These are phyloP conservation scores for Nakazawaea molendinolei DNA, from an alignment of 805 yeast species.

Conservation along the genomic window DNA sequence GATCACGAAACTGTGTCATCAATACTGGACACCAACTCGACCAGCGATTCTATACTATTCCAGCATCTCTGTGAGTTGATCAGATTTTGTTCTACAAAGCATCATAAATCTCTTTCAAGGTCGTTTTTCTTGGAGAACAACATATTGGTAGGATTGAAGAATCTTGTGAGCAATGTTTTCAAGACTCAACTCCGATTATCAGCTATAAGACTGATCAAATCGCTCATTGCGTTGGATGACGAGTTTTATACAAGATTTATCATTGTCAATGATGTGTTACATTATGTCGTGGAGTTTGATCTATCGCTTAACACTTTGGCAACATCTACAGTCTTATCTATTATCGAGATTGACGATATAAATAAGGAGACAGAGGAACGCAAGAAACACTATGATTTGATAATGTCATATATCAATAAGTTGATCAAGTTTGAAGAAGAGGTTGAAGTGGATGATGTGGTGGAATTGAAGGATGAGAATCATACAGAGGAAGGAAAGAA, in stretches of 20 bases:
- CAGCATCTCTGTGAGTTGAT: constrained; percentile 67
- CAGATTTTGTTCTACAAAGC: constrained; percentile 60
- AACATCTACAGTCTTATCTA: constrained; percentile 63
- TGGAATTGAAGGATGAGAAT: not conserved
- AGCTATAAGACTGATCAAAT: constrained; percentile 62
- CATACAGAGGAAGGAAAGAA: constrained; percentile 4
- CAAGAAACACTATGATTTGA: constrained; percentile 19
- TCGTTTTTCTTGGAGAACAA: constrained; percentile 57
- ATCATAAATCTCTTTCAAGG: constrained; percentile 49
- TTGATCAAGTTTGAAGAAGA: constrained; percentile 26
- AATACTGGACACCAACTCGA: constrained; percentile 17
- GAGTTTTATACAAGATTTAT: constrained; percentile 51
- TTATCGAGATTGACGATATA: constrained; percentile 36
- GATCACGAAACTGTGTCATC: constrained; percentile 10
- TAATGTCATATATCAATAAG: constrained; percentile 26
- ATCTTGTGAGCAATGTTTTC: constrained; percentile 35
- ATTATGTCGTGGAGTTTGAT: constrained; percentile 34
- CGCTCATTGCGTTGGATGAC: constrained; percentile 56
- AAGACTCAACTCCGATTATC: constrained; percentile 54
- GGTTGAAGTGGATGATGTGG: constrained; percentile 16
- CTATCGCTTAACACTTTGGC: constrained; percentile 47
- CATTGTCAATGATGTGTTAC: constrained; percentile 48
- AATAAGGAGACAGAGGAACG: constrained; percentile 22
- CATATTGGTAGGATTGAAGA: constrained; percentile 48
- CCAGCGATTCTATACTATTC: constrained; percentile 34